phyloP scores from a whole-genome alignment of 495 filamentous ascomycete species.

The Penicillium bovifimosum region DNA sequence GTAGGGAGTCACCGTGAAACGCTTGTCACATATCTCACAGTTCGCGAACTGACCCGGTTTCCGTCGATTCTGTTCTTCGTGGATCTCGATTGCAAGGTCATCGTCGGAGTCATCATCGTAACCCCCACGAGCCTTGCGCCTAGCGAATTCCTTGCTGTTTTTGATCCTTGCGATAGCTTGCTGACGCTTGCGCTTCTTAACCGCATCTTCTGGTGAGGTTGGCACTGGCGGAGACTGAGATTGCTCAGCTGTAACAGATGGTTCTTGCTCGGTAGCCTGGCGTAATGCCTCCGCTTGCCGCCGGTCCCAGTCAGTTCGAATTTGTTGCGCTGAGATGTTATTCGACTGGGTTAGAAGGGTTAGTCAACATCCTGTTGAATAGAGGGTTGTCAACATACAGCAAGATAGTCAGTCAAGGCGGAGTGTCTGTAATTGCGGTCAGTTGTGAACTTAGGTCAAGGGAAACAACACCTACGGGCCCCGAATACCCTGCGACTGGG shows the following conservation, averaged over 20 bases:
- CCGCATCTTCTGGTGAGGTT: slow-evolving; percentile 46
- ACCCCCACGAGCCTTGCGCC: slow-evolving; percentile 48
- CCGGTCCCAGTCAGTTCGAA: slow-evolving; percentile 58
- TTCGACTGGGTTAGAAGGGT: slow-evolving; percentile 53
- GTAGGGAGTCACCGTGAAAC: slow-evolving; percentile 93
- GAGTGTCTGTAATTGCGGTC: slow-evolving; percentile 46
- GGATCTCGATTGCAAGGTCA: slow-evolving; percentile 47
- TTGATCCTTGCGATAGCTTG: slow-evolving; percentile 73
- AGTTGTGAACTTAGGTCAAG: neutral
- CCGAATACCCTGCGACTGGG: slow-evolving; percentile 49
- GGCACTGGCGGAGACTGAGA: slow-evolving; percentile 23
- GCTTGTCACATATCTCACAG: slow-evolving; percentile 77
- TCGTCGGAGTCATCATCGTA: slow-evolving; percentile 49
- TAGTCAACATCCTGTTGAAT: neutral
- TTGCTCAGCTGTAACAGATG: slow-evolving; percentile 7
- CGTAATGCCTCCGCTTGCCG: slow-evolving; percentile 36
- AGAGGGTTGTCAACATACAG: slow-evolving; percentile 42
- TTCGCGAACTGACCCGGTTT: slow-evolving; percentile 82
- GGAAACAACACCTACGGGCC: slow-evolving; percentile 50
- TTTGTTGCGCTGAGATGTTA: slow-evolving; percentile 82
- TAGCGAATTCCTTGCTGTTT: slow-evolving; percentile 63
- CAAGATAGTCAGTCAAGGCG: slow-evolving; percentile 76
- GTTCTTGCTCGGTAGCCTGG: slow-evolving; percentile 6
- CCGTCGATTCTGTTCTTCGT: slow-evolving; percentile 58
- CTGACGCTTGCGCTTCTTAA: slow-evolving; percentile 56